Base-by-base conservation (phyloP, 495 filamentous ascomycete species). In the Acidiella bohemica region DNA sequence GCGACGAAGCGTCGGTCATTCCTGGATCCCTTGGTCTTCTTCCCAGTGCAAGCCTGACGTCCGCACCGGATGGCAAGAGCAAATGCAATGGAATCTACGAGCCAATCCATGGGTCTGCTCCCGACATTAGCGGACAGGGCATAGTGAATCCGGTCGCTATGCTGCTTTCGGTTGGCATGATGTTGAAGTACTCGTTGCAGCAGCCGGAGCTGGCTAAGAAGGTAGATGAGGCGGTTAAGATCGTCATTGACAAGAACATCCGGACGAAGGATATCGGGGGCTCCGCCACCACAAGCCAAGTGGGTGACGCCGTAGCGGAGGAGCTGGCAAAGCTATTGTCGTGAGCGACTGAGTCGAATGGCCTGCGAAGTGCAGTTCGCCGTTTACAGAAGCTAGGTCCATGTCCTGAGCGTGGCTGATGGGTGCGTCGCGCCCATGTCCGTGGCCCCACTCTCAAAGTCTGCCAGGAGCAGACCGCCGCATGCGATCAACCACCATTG, bases 1-100 rank as follows among this genome's bases (percentile, higher is more conserved):
- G 71, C 53, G 90, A 97, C 56, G 90, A 97, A 71, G 88, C 90
- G 6, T 88, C 81, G 58, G 90, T 94, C 21, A 96, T 97, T 50
- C 85, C 88, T 6, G 90, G 90, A 2, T 84, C 77, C 42, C 73
- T 97, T 54, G 90, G 90, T 4, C 61, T 97, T 51, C 65, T 93
- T 57, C 90, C 90, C 8, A 87, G 80, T 60, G 90, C 90, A 5
- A 87, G 80, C 60, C 64, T 97, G 59, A 80, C 75, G 35, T 85
- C 81, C 16, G 75, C 92, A 32, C 90, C 90, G 1, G 87, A 93
- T 65, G 76, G 74, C 11, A 78, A 79, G 64, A 64, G 66, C 29
- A 73, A 65, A 53, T 76, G 78, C 46, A 83, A 81, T 49, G 80
- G 90, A 52, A 94, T 97, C 53, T 97, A 95, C 57, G 90, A 96